Evolutionary conservation across 1,284 basidiomycete species (phyloP), one percentile per base, ranked within the genome.

Genomic region (Ceratorhiza oryzae-sativae): DNA sequence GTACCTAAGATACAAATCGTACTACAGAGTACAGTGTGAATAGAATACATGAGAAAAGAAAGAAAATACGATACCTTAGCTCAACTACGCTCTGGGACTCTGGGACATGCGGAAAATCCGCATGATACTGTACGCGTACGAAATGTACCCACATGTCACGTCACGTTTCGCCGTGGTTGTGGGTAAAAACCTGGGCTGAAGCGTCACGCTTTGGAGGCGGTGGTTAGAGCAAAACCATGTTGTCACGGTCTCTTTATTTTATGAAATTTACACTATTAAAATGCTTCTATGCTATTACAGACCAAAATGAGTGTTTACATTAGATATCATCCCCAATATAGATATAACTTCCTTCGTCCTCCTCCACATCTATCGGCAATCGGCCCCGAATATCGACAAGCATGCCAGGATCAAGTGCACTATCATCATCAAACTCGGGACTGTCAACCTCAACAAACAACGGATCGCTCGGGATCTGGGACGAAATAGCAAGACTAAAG

Each of bases 401-500:
- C 10, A 58, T n/a, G 20, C 15, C 39, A 18, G 55, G 55, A 34
- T 58, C 55, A 10, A 58, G 30, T 36, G 55, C 55, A 39, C 34
- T 34, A 58, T 58, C 32, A 39, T 58, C 55, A 36, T 58, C 32
- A 32, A 34, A 58, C 9, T 58, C n/a, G 12, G 15, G 32, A n/a
- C 55, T 39, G 36, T 39, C 36, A 39, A 39, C 36, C 36, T 39
- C 1, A 56, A 1, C 55, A 45, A 25, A 75, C 74, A 20, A 59
- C 72, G 3, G 32, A 67, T 15, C 60, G 58, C 6, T 23, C 10
- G 0, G 3, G 23, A 8, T 30, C 45, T 32, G 74, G 58, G 42
- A 0, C 62, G 70, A 55, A 9, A 36, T 3, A 12, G 6, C 15
- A 68, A 73, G 51, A 36, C 36, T 15, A 72, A 73, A 27, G 74